Percentiles rank a stretch among this genome's conserved stretches.
phyloP scores from a whole-genome alignment of 2,329 filamentous ascomycete genomes.

The Fusarium sp. region DNA sequence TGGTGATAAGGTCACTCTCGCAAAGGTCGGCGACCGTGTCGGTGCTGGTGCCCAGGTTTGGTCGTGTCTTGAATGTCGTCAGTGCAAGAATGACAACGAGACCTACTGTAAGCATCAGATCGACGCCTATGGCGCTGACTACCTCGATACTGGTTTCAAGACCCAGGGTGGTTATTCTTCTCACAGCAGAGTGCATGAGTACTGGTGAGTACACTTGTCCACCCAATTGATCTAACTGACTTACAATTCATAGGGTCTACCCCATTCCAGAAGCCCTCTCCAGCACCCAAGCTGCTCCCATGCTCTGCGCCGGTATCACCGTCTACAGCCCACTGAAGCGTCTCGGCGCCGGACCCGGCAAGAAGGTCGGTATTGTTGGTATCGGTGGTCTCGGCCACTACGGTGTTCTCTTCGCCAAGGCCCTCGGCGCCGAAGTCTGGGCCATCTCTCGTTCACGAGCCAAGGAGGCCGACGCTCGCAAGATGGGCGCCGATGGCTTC shows the following conservation, averaged over 20 bases:
- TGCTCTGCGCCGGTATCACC: slow-evolving; percentile 87
- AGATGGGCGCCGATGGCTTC: slow-evolving; percentile 70
- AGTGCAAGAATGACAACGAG: slow-evolving; percentile 54
- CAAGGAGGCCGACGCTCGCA: slow-evolving; percentile 68
- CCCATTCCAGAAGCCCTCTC: slow-evolving; percentile 80
- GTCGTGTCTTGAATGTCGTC: slow-evolving; percentile 59
- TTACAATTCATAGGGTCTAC: slow-evolving; percentile 59
- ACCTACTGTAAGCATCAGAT: slow-evolving; percentile 53
- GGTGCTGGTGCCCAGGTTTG: slow-evolving; percentile 67
- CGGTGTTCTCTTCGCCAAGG: slow-evolving; percentile 75
- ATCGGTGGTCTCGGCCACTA: slow-evolving; percentile 79
- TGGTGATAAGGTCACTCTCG: slow-evolving; percentile 59
- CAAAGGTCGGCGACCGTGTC: slow-evolving; percentile 67
- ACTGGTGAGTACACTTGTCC: slow-evolving; percentile 55
- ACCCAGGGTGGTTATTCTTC: slow-evolving; percentile 67
- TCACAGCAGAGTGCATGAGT: slow-evolving; percentile 49
- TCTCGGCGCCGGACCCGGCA: slow-evolving; percentile 79
- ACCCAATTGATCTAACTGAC: not conserved
- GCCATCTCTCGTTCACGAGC: slow-evolving; percentile 68
- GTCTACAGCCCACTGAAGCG: slow-evolving; percentile 81
- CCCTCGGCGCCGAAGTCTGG: slow-evolving; percentile 70
- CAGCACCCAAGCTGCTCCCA: slow-evolving; percentile 73
- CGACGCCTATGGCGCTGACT: slow-evolving; percentile 62
- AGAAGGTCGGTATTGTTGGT: slow-evolving; percentile 81
- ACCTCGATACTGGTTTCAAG: slow-evolving; percentile 61